phyloP scores from a whole-genome alignment of 805 yeast genomes.

The Yamadazyma paraphyllophila region DNA sequence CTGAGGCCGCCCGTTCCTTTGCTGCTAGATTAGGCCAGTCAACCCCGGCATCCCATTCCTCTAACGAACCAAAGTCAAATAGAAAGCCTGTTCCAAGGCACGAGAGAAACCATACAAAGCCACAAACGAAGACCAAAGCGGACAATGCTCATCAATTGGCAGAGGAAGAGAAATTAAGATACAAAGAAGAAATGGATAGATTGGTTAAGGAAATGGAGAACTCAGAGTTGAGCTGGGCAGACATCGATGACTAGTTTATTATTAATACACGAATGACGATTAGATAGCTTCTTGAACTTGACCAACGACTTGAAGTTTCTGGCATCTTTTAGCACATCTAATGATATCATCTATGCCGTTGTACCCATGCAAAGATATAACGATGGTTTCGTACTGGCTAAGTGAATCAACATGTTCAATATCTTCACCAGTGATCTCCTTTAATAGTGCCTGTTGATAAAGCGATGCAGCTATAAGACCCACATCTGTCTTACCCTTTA shows the following conservation, averaged over 20 bases:
- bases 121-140: neutral
- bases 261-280: neutral
- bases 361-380: slow-evolving; percentile 12
- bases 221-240: slow-evolving; percentile 16
- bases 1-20: slow-evolving; percentile 30
- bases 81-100: neutral
- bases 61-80: neutral
- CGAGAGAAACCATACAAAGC: neutral
- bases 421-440: slow-evolving; percentile 4
- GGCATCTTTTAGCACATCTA: slow-evolving; percentile 9
- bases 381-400: slow-evolving; percentile 9
- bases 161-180: slow-evolving; percentile 9
- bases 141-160: slow-evolving; percentile 5
- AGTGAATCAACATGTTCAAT: neutral
- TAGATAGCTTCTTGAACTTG: slow-evolving; percentile 2
- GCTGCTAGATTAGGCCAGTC: slow-evolving; percentile 28
- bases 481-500: neutral
- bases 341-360: slow-evolving; percentile 7
- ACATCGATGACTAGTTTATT: slow-evolving; percentile 10
- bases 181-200: slow-evolving; percentile 12
- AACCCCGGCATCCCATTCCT: neutral
- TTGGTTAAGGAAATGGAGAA: slow-evolving; percentile 15
- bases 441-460: slow-evolving; percentile 12
- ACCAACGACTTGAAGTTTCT: slow-evolving; percentile 8
- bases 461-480: slow-evolving; percentile 9